Conservation (phyloP, 495 filamentous ascomycete genomes). For the Penicillium diatomitis region DNA sequence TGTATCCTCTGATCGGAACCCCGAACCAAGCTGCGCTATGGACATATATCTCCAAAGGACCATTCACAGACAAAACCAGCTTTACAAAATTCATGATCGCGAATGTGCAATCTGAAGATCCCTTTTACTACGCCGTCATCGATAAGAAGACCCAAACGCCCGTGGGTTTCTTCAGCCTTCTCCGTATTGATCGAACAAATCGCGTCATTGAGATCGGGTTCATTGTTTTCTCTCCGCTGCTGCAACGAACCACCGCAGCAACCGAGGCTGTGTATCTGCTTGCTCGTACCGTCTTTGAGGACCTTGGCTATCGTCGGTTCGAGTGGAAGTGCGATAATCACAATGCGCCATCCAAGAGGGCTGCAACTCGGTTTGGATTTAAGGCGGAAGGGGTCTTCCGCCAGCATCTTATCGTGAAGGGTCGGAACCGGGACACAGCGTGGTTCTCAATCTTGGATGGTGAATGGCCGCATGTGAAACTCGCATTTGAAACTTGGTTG, state of each 20-base stretch:
- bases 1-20: conserved; percentile 3
- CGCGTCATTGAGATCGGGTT: conserved; percentile 1
- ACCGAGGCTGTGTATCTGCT: not conserved
- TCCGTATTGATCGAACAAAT: conserved; percentile 1
- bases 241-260: not conserved
- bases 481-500: conserved; percentile 40
- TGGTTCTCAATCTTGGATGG: conserved; percentile 45
- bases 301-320: conserved; percentile 42
- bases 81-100: conserved; percentile 2
- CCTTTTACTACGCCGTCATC: conserved; percentile 7
- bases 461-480: conserved; percentile 43
- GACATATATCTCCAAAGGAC: conserved; percentile 6
- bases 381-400: conserved; percentile 44
- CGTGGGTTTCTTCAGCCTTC: conserved; percentile 2
- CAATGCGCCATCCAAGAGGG: conserved; percentile 38
- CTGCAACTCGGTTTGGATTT: conserved; percentile 46
- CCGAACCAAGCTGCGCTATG: conserved; percentile 2
- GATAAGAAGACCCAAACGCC: not conserved
- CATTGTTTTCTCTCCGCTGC: not conserved
- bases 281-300: conserved; percentile 33
- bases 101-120: not conserved
- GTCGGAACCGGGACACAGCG: conserved; percentile 44
- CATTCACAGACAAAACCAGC: conserved; percentile 6
- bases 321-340: conserved; percentile 51
- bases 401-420: conserved; percentile 49